Conservation (phyloP, 352 stramenopile genomes). For the Peronospora destructor region DNA sequence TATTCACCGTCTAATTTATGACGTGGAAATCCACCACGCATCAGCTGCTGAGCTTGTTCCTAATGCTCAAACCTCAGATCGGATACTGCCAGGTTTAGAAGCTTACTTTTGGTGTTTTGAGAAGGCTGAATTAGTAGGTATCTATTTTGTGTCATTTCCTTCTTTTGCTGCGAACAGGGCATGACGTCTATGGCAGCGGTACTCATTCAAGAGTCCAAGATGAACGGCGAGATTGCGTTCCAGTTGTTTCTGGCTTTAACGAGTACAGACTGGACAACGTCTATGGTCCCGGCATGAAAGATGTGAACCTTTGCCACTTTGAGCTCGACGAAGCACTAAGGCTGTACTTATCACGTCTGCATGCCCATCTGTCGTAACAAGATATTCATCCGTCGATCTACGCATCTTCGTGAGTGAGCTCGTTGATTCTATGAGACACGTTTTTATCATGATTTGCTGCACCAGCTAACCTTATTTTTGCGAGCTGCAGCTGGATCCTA, state of each 20-base stretch:
- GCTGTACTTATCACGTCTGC: constrained; percentile 32
- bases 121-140: too few relatives aligned
- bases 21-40: constrained; percentile 36
- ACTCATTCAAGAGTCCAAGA: constrained; percentile 40
- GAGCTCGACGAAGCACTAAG: constrained; percentile 40
- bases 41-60: constrained; percentile 34
- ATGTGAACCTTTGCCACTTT: constrained; percentile 48
- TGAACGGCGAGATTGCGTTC: constrained; percentile 43
- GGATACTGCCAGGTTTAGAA: constrained; percentile 42
- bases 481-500: constrained; percentile 36
- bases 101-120: too few relatives aligned
- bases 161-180: constrained; percentile 17
- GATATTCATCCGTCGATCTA: constrained; percentile 46
- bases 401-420: constrained; percentile 32
- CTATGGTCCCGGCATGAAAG: constrained; percentile 43
- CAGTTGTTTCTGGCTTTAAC: constrained; percentile 43
- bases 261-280: constrained; percentile 41
- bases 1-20: constrained; percentile 29
- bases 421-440: neutral
- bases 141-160: neutral
- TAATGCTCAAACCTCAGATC: constrained; percentile 46
- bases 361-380: constrained; percentile 37
- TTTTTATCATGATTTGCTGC: neutral
- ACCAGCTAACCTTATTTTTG: neutral
- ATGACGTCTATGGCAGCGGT: constrained; percentile 43